Evolutionary conservation across 1,139 yeast genomes (phyloP), one percentile per base, ranked within the genome.

Genomic region (Candida mesenterica): DNA sequence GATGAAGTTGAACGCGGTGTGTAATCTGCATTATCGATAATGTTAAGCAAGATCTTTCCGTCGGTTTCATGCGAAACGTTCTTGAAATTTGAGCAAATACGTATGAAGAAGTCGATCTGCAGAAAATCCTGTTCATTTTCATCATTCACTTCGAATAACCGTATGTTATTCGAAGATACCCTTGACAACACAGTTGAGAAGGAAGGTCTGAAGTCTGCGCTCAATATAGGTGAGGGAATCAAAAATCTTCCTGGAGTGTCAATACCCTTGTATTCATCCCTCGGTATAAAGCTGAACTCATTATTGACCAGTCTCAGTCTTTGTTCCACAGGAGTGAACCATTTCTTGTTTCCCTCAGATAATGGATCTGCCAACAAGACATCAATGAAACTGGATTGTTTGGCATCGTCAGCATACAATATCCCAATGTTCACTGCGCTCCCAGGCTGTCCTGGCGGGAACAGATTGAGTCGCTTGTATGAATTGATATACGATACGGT

Each of bases 301-400:
- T 25, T 25, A 10, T 13, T 10, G 17, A 14, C 10, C 9, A 7
- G 20, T 17, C 52, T 44, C 14, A 50, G 32, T 34, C 75, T 51
- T 2, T 40, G 34, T 4, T 35, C 45, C 4, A 71, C 41, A 16
- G 45, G 36, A 5, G 52, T 36, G 24, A 61, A 64, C 75, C 75
- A 68, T 6, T 24, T 20, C 18, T 51, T 41, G 38, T 61, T 65
- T 9, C 51, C 51, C 5, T 53, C 52, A 5, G 75, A 59, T 38
- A 71, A 54, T 2, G 76, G 75, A 40, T 71, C 76, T 1, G 75
- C 67, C 24, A 71, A 48, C 3, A 70, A 42, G 0, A 59, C 43
- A 35, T 68, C 74, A 3, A 70, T 33, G 4, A 70, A 31, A 42
- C 50, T 62, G 15, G 71, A 60, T 1, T 42, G 40, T 23, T 50